These are phyloP conservation scores for Glebionis coronaria DNA, from an alignment of 129 eudicot species.

Conservation along the genomic window DNA sequence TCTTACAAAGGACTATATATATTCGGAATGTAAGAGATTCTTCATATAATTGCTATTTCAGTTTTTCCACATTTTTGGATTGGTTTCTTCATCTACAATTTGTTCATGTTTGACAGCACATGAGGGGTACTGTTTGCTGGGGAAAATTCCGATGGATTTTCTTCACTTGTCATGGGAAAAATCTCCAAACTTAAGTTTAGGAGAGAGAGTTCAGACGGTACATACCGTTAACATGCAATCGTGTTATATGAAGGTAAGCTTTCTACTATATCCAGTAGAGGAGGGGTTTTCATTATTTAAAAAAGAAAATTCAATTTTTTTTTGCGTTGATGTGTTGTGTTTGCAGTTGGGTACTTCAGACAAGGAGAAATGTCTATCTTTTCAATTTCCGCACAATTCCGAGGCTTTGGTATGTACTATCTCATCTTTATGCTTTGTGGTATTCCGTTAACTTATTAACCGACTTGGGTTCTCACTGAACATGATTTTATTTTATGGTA, in stretches of 20 bases:
- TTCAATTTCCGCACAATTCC: slow-evolving; percentile 47
- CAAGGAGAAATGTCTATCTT: slow-evolving; percentile 50
- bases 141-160: slow-evolving; percentile 70
- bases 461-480: background rate
- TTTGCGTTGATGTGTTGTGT: slow-evolving; percentile 9
- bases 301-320: background rate
- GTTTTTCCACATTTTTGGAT: background rate
- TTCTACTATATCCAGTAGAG: slow-evolving; percentile 3
- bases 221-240: slow-evolving; percentile 71
- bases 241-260: slow-evolving; percentile 65
- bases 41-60: slow-evolving; percentile 10
- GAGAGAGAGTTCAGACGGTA: slow-evolving; percentile 64
- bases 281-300: background rate
- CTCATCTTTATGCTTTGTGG: background rate
- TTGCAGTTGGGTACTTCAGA: slow-evolving; percentile 54
- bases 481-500: slow-evolving; percentile 22
- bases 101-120: slow-evolving; percentile 35
- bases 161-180: slow-evolving; percentile 71
- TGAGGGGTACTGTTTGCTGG: slow-evolving; percentile 65
- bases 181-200: slow-evolving; percentile 52
- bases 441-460: background rate
- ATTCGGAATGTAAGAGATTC: slow-evolving; percentile 57
- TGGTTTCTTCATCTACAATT: slow-evolving; percentile 18
- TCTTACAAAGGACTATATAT: slow-evolving; percentile 38
- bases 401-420: slow-evolving; percentile 53